phyloP scores from a whole-genome alignment of 164 flowering plant genomes.

The Vitis riparia region DNA sequence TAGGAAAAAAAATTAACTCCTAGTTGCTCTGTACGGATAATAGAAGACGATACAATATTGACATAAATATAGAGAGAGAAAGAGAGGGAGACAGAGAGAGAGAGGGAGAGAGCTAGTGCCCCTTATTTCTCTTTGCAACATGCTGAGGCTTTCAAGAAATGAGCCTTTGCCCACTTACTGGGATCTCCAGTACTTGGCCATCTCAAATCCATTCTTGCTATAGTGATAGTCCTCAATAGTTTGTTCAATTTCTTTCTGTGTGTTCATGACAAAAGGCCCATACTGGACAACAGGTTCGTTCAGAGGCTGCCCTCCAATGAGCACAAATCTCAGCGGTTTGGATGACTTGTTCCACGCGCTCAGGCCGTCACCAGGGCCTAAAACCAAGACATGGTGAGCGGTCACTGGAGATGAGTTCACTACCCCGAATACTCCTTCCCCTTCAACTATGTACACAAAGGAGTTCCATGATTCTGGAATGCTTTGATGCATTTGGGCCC shows the following conservation, averaged over 20 bases:
- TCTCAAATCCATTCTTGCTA: slow-evolving; percentile 78
- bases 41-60: too few relatives aligned
- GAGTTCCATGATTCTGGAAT: slow-evolving; percentile 80
- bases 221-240: slow-evolving; percentile 69
- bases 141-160: not conserved
- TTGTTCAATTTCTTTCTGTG: slow-evolving; percentile 74
- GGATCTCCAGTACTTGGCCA: slow-evolving; percentile 76
- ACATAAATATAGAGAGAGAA: not conserved
- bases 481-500: slow-evolving; percentile 53
- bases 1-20: not conserved
- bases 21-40: not conserved
- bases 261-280: slow-evolving; percentile 97
- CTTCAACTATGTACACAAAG: slow-evolving; percentile 71
- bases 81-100: slow-evolving; percentile 1
- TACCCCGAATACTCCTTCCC: slow-evolving; percentile 70
- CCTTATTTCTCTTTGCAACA: not conserved
- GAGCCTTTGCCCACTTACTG: slow-evolving; percentile 18
- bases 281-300: slow-evolving; percentile 78
- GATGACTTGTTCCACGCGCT: slow-evolving; percentile 76
- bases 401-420: slow-evolving; percentile 37
- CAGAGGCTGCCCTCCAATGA: slow-evolving; percentile 79
- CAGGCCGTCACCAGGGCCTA: slow-evolving; percentile 74
- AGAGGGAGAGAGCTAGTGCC: slow-evolving; percentile 5
- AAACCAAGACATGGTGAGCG: slow-evolving; percentile 64
- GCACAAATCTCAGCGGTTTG: slow-evolving; percentile 54